Evolutionary conservation across 257 asterid genomes (phyloP), one percentile per base, ranked within the genome.

Genomic region (Leptodermis oblonga): DNA sequence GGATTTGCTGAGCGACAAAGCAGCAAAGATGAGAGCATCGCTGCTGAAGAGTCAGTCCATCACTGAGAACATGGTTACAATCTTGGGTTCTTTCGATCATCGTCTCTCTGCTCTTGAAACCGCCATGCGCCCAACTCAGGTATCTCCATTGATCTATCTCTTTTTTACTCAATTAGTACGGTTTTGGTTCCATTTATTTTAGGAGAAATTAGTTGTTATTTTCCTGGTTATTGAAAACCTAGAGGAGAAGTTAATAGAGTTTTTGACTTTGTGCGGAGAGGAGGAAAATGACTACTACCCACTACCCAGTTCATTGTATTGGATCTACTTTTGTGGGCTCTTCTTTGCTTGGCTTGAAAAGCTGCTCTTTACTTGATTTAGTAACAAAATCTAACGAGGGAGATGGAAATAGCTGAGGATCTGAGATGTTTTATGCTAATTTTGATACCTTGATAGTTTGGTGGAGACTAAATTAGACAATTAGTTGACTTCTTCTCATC

Each of bases 61-160:
- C 10, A 82, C 86, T 14, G 83, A 82, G 22, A 82, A 71, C 66
- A 73, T 76, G 83, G 86, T 82, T 62, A 67, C 82, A 25, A 79
- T 82, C 11, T 69, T 82, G 66, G 86, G 84, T 33, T 82, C 86
- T 5, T 82, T 82, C 70, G 86, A 82, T 52, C 84, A 82, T 51
- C 83, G 86, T 34, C 81, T 82, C 49, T 79, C 86, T 52, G 82
- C 86, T 66, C 83, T 82, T 45, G 86, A 82, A 68, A 76, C 86
- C 42, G 82, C 86, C 54, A 82, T 82, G 86, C 83, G 82, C 37
- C 86, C 86, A 22, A 82, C 84, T 13, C 86, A 82, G 84, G 86
- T 82, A 8, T 59, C 30, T 34, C 36, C 65, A 34, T 72, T 58
- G 15, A 4, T 9, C 33, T 26, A 52, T 55, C 18, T 45, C 17